Base-by-base conservation (phyloP, 805 yeast genomes). In the Ogataea sp. region DNA sequence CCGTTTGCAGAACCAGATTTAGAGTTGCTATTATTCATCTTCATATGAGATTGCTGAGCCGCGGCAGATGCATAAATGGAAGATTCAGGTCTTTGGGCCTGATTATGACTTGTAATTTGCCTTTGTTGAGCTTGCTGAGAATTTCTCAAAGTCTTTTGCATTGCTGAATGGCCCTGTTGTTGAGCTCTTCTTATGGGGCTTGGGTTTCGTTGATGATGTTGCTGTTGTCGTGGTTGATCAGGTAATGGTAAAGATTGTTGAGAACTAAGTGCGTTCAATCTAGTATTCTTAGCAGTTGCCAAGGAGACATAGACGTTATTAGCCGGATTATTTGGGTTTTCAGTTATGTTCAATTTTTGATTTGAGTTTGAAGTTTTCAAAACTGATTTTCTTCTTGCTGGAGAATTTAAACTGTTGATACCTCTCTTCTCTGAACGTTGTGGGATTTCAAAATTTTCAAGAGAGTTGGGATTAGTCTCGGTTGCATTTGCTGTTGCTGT, bases 221-320 rank as follows among this genome's bases (percentile, higher is more conserved):
- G 35, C 35, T 28, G 34, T 39, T 42, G 34, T n/a, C 20, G 17
- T 4, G n/a, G n/a, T 20, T 6, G 26, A 38, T 32, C 44, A 24
- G 41, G 43, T 35, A 44, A 35, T 5, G 45, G 11, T 32, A 67
- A 62, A 4, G 66, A 47, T 0, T 71, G 49, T 1, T 61, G 61
- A n/a, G 62, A 52, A 6, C 78, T 68, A 52, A 76, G 55, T 1
- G 90, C 82, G 58, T 83, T 83, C 41, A 81, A 53, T 42, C 88
- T 68, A 0, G 93, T 83, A 55, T 83, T 83, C 52, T 83, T 88
- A 1, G 89, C 89, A 0, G 93, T 83, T 1, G 89, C 71, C 39
- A 80, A 58, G 0, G 85, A 78, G 33, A 81, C 52, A 49, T 81
- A 81, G 0, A 84, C 87, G 43, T 70, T 72, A 21, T 73, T 73